Evolutionary conservation across 169 alveolate species (phyloP), one percentile per base, ranked within the genome.

Genomic region (Plasmodium fragile): DNA sequence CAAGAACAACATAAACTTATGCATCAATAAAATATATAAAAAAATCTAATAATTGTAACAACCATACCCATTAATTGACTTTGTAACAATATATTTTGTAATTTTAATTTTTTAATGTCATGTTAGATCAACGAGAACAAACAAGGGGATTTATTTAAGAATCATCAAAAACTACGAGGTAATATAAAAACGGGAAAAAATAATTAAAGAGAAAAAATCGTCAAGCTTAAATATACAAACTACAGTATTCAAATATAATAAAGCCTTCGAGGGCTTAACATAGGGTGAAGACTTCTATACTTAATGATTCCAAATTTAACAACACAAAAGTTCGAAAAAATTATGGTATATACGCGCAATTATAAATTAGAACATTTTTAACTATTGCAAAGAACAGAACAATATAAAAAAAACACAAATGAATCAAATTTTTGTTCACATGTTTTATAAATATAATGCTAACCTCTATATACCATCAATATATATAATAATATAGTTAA

Each of bases 401-500:
- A 22, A 65, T 65, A 65, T n/a, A n/a, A n/a, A n/a, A n/a, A n/a
- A 39, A 59, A 22, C 36, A 65, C 75, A 65, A n/a, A n/a, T 65
- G 75, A 28, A 65, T 65, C 18, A 65, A 65, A 25, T 65, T 65
- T 59, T 65, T 8, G 10, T 13, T 28, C n/a, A 18, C 6, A 65
- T 65, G 25, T 59, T 22, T 34, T 65, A 65, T 22, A 65, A 65
- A 65, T 18, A 65, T 65, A 10, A 10, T 65, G 4, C 75, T 65
- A 65, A 65, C n/a, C n/a, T n/a, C n/a, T 39, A 34, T 59, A 65
- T 65, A 65, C 75, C 75, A 22, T 28, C 75, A 59, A 59, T 59
- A 65, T 28, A 65, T 22, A 65, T 16, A 65, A 25, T 65, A 7
- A 65, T 65, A 65, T 65, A 65, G 6, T 22, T 22, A 65, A 59